Evolutionary conservation across 768 basidiomycete genomes (phyloP), one percentile per base, ranked within the genome.

Genomic region (Pleurotus eryngii): DNA sequence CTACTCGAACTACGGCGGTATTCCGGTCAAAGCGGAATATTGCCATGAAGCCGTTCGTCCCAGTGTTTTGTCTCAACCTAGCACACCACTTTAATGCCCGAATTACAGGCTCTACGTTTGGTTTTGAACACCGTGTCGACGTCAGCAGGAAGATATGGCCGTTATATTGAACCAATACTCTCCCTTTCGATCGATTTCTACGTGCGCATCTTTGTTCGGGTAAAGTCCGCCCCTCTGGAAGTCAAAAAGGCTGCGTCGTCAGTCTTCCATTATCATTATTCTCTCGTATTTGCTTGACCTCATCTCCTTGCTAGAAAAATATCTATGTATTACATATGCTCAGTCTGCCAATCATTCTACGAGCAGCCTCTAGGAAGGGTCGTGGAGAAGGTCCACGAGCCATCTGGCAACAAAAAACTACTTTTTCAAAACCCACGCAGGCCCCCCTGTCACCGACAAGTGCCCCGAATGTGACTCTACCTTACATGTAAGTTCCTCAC

Each of bases 121-220:
- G 87, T 98, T n/a, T 79, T 99, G 5, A 83, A 95, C 68, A 77
- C 90, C 0, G 72, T 98, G 46, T 89, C 95, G 0, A 88, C 87
- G 1, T 87, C 94, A 2, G 97, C 97, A 1, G 83, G 89, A 20
- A 82, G 95, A 65, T 98, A 98, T 66, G 96, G 97, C 3, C 86
- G 94, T 40, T 90, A 87, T 66, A 92, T 99, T 59, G 82, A 89
- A 62, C 97, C 97, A 8, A 73, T 97, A 5, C 72, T 97, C 3
- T 95, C 90, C 0, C 76, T 99, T 30, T 96, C 93, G 14, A 96
- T 99, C 66, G 97, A 99, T 65, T 99, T 98, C 70, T 99, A 99
- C 69, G 87, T 97, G 22, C 88, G 97, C 3, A 66, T 98, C 17
- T 99, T 98, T 65, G 83, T 98, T 14, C 84, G 89, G 8, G 75